These are phyloP conservation scores for Tetratostichococcus sp. DNA, from an alignment of 139 green algal species.

Conservation along the genomic window DNA sequence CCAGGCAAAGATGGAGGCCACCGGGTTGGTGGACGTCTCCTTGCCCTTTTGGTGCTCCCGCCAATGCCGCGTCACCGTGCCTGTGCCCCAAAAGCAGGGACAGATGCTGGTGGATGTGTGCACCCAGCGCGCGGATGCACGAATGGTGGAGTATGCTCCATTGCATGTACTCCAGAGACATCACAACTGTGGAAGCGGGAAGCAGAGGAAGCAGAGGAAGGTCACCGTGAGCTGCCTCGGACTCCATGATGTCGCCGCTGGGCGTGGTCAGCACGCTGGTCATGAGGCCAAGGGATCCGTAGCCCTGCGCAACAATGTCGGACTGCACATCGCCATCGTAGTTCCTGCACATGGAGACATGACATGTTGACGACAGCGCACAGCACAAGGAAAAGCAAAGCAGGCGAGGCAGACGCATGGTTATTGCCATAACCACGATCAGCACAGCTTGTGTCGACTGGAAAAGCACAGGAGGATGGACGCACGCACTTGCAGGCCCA, in stretches of 20 bases:
- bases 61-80: constrained; percentile 93
- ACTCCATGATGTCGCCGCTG: constrained; percentile 91
- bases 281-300: constrained; percentile 94
- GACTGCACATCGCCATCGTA: constrained; percentile 86
- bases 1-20: constrained; percentile 96
- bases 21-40: constrained; percentile 90
- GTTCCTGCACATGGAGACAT: too few relatives aligned
- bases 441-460: too few relatives aligned
- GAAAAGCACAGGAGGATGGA: too few relatives aligned
- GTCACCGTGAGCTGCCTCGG: constrained; percentile 91
- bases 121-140: too few relatives aligned
- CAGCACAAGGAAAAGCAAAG: too few relatives aligned
- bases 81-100: constrained; percentile 22
- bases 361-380: too few relatives aligned
- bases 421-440: too few relatives aligned
- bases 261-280: constrained; percentile 90
- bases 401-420: too few relatives aligned
- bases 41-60: constrained; percentile 93
- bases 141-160: too few relatives aligned
- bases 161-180: too few relatives aligned
- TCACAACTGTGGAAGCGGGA: too few relatives aligned
- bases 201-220: not conserved
- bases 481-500: constrained; percentile 99
- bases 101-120: too few relatives aligned
- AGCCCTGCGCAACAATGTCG: constrained; percentile 90